Conservation (phyloP, 2,329 filamentous ascomycete genomes). For the Phialocephala sp. region DNA sequence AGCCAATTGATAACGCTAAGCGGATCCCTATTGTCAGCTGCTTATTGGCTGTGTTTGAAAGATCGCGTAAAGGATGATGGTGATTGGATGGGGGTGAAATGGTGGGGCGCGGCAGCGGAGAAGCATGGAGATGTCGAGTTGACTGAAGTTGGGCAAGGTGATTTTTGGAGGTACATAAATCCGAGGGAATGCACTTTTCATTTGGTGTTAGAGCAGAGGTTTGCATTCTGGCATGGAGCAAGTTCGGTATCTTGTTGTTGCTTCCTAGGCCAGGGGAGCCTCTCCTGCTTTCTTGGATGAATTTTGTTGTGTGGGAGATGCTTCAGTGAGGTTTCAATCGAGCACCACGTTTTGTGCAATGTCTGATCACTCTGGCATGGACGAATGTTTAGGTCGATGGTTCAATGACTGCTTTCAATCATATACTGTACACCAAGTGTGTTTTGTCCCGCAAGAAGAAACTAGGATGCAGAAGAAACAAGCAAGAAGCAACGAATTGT, state of each 20-base stretch:
- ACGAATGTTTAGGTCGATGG: not conserved
- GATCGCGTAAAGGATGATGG: not conserved
- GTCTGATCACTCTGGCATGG: no score
- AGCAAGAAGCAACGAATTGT: not conserved
- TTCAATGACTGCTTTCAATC: not conserved
- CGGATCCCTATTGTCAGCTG: not conserved
- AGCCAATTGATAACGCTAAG: conserved; percentile 1
- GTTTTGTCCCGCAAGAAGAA: not conserved
- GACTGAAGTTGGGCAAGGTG: not conserved
- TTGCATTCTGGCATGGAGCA: not conserved
- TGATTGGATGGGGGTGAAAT: not conserved
- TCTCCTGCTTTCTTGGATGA: no score
- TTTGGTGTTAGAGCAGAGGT: not conserved
- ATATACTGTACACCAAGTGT: not conserved
- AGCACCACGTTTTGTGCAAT: not conserved
- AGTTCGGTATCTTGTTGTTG: not conserved
- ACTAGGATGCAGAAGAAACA: not conserved
- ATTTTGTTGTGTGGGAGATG: no score
- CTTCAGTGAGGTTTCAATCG: no score
- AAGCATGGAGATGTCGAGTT: conserved; percentile 12
- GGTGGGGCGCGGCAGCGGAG: conserved; percentile 6
- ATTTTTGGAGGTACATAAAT: conserved; percentile 8
- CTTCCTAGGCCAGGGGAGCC: no score
- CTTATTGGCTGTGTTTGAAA: not conserved
- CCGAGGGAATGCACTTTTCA: conserved; percentile 4